These are phyloP conservation scores for Strigomonas galati DNA, from an alignment of 208 protist species.

Conservation along the genomic window DNA sequence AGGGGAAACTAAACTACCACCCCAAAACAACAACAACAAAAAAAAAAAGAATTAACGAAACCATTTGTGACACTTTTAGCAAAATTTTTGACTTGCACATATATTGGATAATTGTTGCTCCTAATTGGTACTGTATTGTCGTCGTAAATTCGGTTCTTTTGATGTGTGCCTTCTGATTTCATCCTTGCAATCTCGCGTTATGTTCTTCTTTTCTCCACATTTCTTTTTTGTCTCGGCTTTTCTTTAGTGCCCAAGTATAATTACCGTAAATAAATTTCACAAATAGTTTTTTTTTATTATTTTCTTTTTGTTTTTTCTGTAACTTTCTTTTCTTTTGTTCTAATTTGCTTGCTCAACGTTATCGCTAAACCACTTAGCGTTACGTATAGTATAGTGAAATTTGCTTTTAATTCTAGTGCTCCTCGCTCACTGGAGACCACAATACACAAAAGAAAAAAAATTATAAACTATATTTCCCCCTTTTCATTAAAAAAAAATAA, in stretches of 20 bases:
- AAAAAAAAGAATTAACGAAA: conserved; percentile 2
- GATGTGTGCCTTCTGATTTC: background rate
- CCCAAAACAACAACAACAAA: background rate
- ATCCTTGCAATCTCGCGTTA: background rate
- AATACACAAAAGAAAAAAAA: conserved; percentile 2
- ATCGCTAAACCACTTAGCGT: too few species aligned
- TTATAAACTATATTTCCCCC: conserved; percentile 5
- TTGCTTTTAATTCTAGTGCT: too few species aligned
- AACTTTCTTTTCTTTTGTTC: conserved; percentile 13
- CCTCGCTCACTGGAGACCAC: background rate
- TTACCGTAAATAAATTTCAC: background rate
- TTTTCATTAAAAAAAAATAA: conserved; percentile 1
- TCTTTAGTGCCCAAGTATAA: background rate
- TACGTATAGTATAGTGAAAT: too few species aligned
- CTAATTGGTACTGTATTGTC: background rate
- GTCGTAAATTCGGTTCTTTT: background rate
- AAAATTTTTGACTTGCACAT: background rate
- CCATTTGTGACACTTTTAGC: too few species aligned
- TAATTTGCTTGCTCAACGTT: background rate
- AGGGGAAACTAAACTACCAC: background rate
- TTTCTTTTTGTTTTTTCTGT: background rate
- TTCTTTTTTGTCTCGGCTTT: conserved; percentile 15
- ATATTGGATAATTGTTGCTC: background rate
- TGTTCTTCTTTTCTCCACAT: conserved; percentile 14
- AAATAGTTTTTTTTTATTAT: conserved; percentile 8